Conservation (phyloP, 2,329 filamentous ascomycete genomes). For the Orbilia blumenaviensis region DNA sequence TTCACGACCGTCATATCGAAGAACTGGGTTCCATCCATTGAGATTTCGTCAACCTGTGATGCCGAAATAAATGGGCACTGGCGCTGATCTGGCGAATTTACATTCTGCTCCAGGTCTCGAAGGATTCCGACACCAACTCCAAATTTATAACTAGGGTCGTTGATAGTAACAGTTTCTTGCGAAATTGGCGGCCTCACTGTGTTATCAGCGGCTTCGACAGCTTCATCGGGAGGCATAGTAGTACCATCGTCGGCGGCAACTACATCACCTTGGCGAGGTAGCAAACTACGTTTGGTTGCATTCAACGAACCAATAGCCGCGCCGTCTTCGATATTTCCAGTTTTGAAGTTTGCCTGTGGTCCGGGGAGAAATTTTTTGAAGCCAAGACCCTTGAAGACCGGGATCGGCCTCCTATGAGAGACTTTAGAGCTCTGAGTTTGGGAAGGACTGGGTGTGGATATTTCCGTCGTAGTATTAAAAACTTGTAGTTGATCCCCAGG, state of each 20-base stretch:
- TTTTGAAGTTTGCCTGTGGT: background rate
- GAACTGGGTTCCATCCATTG: slow-evolving; percentile 3
- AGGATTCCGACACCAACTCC: slow-evolving; percentile 10
- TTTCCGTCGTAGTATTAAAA: background rate
- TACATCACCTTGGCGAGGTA: background rate
- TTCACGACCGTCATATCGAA: slow-evolving; percentile 7
- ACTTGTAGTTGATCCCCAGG: slow-evolving; percentile 3
- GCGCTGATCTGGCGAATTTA: slow-evolving; percentile 1
- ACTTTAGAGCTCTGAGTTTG: background rate
- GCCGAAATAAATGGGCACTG: slow-evolving; percentile 8
- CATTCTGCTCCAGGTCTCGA: background rate
- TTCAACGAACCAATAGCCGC: background rate
- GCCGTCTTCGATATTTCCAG: background rate
- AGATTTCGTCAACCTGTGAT: slow-evolving; percentile 4
- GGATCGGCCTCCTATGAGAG: background rate
- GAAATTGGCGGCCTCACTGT: background rate
- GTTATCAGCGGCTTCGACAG: background rate
- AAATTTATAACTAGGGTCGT: background rate
- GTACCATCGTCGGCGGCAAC: background rate
- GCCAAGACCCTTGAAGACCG: background rate
- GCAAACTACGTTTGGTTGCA: background rate
- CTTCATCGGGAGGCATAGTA: background rate
- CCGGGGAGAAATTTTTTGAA: slow-evolving; percentile 12
- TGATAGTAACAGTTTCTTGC: background rate
- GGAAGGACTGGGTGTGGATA: background rate